Evolutionary conservation across 768 basidiomycete genomes (phyloP).

Genomic region (Agrocybe pediades): DNA sequence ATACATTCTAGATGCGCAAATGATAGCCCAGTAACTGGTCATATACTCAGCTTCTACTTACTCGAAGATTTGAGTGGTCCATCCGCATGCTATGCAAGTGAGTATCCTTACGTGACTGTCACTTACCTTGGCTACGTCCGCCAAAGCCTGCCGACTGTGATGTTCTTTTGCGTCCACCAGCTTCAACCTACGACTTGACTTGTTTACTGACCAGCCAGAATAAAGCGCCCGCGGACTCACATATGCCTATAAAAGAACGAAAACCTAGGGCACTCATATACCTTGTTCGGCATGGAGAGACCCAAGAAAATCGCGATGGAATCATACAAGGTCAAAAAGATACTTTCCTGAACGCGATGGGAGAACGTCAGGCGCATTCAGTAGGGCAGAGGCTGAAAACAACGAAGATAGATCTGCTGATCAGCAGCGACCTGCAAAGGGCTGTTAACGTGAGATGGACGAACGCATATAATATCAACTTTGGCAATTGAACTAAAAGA

Average conservation of each 20-base stretch:
- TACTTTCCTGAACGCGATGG: slow-evolving; percentile 62
- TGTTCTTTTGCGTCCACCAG: too few relatives aligned
- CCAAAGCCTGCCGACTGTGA: too few relatives aligned
- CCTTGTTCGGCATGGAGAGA: slow-evolving; percentile 80
- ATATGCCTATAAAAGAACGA: background rate
- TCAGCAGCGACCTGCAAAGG: slow-evolving; percentile 72
- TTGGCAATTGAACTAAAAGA: background rate
- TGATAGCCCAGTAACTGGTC: background rate
- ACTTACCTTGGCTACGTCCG: too few relatives aligned
- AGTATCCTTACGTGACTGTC: too few relatives aligned
- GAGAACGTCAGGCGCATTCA: slow-evolving; percentile 57
- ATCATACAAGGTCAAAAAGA: slow-evolving; percentile 81
- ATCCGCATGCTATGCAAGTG: too few relatives aligned
- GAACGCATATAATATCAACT: background rate
- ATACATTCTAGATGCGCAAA: slow-evolving; percentile 8
- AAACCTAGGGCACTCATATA: slow-evolving; percentile 47
- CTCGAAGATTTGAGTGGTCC: too few relatives aligned
- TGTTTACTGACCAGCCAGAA: background rate
- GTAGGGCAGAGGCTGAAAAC: slow-evolving; percentile 56
- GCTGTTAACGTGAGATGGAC: slow-evolving; percentile 55
- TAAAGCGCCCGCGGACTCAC: too few relatives aligned
- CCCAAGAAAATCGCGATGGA: slow-evolving; percentile 59
- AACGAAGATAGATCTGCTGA: slow-evolving; percentile 59
- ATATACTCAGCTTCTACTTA: too few relatives aligned
- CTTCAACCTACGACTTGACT: too few relatives aligned